Evolutionary conservation across 345 rosid genomes (phyloP).

Genomic region (Carallia pectinifolia): DNA sequence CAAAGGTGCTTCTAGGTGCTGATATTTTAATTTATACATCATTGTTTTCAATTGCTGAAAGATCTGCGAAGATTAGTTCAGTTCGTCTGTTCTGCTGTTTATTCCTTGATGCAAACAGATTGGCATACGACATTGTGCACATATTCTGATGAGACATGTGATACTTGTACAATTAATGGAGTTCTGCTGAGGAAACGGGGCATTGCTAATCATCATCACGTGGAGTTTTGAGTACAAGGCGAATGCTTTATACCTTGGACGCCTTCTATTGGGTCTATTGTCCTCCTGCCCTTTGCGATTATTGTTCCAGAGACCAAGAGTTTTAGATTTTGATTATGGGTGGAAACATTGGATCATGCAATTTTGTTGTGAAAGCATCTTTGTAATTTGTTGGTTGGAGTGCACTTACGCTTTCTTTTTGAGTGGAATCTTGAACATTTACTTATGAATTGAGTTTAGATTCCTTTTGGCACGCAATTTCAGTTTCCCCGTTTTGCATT

Average conservation of each 20-base stretch:
- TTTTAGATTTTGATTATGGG: not conserved
- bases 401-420: too few species aligned
- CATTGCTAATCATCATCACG: not conserved
- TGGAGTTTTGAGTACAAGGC: not conserved
- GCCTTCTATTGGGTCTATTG: not conserved
- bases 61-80: too few species aligned
- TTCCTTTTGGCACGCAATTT: too few species aligned
- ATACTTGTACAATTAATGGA: not conserved
- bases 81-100: too few species aligned
- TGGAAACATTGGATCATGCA: not conserved
- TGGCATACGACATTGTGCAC: slow-evolving; percentile 95
- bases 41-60: too few species aligned
- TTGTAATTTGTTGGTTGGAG: not conserved
- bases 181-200: not conserved
- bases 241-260: not conserved
- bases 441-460: too few species aligned
- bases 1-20: not conserved
- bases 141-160: slow-evolving; percentile 53
- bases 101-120: slow-evolving; percentile 63
- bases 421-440: too few species aligned
- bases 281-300: too few species aligned
- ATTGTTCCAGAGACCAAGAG: not conserved
- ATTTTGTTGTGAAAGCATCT: not conserved
- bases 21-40: not conserved
- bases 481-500: too few species aligned